A percentile compares a stretch with the other conserved stretches of the same genome.
phyloP scores from a whole-genome alignment of 306 rosid genomes.

The Cotoneaster glaucophyllus region DNA sequence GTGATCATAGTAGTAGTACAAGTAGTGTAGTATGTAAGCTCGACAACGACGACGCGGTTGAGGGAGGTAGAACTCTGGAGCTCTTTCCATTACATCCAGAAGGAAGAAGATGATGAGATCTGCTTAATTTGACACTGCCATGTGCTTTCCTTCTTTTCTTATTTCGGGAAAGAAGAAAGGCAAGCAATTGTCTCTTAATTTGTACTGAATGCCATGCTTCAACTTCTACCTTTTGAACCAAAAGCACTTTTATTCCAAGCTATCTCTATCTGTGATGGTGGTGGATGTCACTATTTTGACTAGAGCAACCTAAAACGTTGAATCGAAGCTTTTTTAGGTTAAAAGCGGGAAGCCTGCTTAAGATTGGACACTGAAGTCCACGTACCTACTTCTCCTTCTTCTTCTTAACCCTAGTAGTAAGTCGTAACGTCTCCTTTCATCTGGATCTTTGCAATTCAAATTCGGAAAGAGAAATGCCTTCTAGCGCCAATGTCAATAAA shows the following conservation, averaged over 20 bases:
- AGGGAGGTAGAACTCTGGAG: conserved; percentile 69
- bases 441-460: background rate
- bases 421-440: background rate
- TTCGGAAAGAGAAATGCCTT: background rate
- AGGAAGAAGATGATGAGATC: conserved; percentile 32
- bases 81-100: conserved; percentile 93
- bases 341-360: conserved; percentile 43
- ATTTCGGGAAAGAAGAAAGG: conserved; percentile 81
- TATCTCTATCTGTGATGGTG: conserved; percentile 11
- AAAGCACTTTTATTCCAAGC: conserved; percentile 18
- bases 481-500: conserved; percentile 9
- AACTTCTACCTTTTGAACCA: conserved; percentile 36
- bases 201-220: conserved; percentile 31
- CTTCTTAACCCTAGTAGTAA: conserved; percentile 9
- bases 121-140: conserved; percentile 9
- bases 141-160: conserved; percentile 5
- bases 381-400: conserved; percentile 34
- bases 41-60: conserved; percentile 24
- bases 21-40: background rate
- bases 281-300: conserved; percentile 42
- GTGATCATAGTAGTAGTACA: conserved; percentile 7
- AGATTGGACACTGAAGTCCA: conserved; percentile 76
- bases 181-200: conserved; percentile 39
- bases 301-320: conserved; percentile 19
- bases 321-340: conserved; percentile 76